Evolutionary conservation across 1,139 yeast species (phyloP), one percentile per base, ranked within the genome.

Genomic region (Suzukiozyma palmioleophila): DNA sequence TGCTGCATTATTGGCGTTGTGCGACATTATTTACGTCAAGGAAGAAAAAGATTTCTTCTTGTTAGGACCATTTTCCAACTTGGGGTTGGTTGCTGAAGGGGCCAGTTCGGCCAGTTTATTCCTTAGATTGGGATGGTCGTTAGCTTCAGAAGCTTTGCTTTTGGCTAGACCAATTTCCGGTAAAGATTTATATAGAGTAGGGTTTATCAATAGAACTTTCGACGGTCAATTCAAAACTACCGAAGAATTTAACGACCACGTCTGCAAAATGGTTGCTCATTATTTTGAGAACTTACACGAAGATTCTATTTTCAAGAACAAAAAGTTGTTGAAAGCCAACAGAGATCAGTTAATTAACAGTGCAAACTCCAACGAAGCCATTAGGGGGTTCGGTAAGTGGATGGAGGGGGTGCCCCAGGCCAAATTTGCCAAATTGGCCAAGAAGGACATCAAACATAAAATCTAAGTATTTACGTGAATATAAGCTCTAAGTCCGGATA

Each of bases 71-170:
- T 88, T 88, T 60, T 79, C 92, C 38, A 84, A 83, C 57, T 73
- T 88, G 53, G 95, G 96, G 2, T 73, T 88, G 51, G 92, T 85
- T 3, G 79, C 87, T 43, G 97, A 88, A 61, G 95, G 96, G 43
- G 88, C 81, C 5, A 67, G 88, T 3, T 79, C 89, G 9, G 76
- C 79, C 15, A 77, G 92, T 9, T 68, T 88, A 42, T 79, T 84
- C 32, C 60, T 70, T 50, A 74, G 95, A 53, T 67, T 88, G 45
- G 96, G 96, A 2, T 69, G 82, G 68, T 80, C 88, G 45, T 73
- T 72, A 50, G 81, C 95, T 21, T 72, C 82, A 39, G 94, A 87
- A 59, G 88, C 89, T 0, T 64, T 88, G 35, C 66, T 87, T 44
- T 73, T 84, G 41, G 79, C 89, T 4, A 76, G 76, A 56, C 89